Base-by-base conservation (phyloP, 164 flowering plant species). In the Magnolia kwangsiensis region DNA sequence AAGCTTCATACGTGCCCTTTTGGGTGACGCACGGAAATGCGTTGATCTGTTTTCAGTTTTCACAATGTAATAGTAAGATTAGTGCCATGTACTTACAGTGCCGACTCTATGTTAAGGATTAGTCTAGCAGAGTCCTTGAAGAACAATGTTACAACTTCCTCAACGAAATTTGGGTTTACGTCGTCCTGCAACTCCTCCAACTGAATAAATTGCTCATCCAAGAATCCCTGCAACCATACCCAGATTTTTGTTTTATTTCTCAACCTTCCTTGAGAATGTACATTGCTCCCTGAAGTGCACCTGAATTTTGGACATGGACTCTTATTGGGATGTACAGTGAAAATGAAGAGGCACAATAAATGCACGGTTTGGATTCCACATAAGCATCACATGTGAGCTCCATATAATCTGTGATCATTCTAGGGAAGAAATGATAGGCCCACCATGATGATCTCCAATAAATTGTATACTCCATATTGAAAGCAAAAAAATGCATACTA, bases 181-280 rank as follows among this genome's bases (percentile, higher is more conserved):
- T 87, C 89, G 50, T 89, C 92, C 69, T 88, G 87, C 73, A 89
- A 77, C 49, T 89, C 89, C 75, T 89, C 90, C 51, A 89, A 73
- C 80, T 89, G 85, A 63, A 84, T 24, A 67, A 88, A 89, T 74
- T 89, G 92, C 58, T 88, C 92, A 77, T 89, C 92, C n/a, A 89
- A 82, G 78, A 75, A 89, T 10, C 88, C 92, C 92, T 89, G 83
- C 67, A 82, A 29, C 20, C 59, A 65, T 31, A 6, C 69, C 45
- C 7, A 37, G 20, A 19, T 8, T 5, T 49, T 58, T n/a, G 20
- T 18, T 65, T 14, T 65, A 18, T 37, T 37, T 37, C 7, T 2
- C 45, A 37, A 37, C 45, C 7, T 37, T 37, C 45, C 7, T 37
- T 37, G 24, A 14, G 31, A 65, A 65, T 18, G 24, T 37, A 37